Base-by-base conservation (phyloP, 2,329 filamentous ascomycete genomes). In the Colletotrichum tofieldiae region DNA sequence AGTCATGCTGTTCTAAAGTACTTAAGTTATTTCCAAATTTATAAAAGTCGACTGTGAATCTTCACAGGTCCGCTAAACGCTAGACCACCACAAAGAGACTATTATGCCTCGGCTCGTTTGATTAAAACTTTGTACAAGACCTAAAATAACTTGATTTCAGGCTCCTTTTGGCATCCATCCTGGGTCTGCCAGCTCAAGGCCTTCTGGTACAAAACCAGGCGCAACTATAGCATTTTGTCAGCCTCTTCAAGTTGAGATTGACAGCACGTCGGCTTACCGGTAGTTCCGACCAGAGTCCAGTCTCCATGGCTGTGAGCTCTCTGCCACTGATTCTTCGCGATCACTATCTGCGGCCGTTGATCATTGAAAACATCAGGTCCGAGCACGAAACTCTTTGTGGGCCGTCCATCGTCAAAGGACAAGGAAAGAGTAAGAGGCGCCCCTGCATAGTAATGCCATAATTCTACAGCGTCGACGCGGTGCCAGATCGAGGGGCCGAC, bases 361-460 rank as follows among this genome's bases (percentile, higher is more conserved):
- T 80, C 81, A 0, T 73, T 61, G 74, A 85, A 84, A n/a, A 88
- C 67, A 56, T 87, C 82, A 5, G 80, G 78, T 0, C 86, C 86
- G 16, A 88, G 79, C 35, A 82, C 75, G 11, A 78, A 73, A 45
- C 80, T 69, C 7, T 79, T 78, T 73, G 79, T 79, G 47, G 78
- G 80, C 75, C 70, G 77, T 3, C 85, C 86, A 65, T 88, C 81
- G 62, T 88, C 77, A 26, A 70, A 76, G 1, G 85, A 86, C 0
- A 88, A 78, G 2, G 82, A 85, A 12, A 88, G 77, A 14, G 77
- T 81, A 60, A 89, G 76, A 1, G 86, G 86, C 8, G 87, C 86
- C 6, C 87, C 87, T 11, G 85, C 86, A 62, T 88, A 88, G 79
- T 86, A 83, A 75, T 89, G 87, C 87, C 87, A 89, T 11, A 86